phyloP scores from a whole-genome alignment of 495 filamentous ascomycete genomes.

The Aspergillus coremiiformis region DNA sequence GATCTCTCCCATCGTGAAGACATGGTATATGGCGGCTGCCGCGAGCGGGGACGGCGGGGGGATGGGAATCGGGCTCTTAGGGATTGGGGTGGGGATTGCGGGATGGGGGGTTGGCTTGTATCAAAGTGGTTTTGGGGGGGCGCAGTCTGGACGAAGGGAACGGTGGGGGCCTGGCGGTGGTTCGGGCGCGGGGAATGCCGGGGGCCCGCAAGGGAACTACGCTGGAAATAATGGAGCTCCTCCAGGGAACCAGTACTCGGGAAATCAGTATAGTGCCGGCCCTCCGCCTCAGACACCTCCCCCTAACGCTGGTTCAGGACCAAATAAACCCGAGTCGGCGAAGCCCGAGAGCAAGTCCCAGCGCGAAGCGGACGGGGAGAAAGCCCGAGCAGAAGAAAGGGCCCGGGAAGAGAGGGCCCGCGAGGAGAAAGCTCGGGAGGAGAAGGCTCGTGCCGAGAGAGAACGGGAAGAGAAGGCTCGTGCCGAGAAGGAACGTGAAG shows the following conservation, averaged over 20 bases:
- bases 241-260: slow-evolving; percentile 28
- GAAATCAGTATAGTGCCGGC: slow-evolving; percentile 26
- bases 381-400: slow-evolving; percentile 27
- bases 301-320: slow-evolving; percentile 16
- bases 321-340: slow-evolving; percentile 12
- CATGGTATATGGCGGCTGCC: slow-evolving; percentile 59
- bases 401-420: neutral
- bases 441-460: slow-evolving; percentile 25
- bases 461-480: slow-evolving; percentile 1
- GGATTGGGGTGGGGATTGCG: slow-evolving; percentile 61
- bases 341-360: neutral
- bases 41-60: slow-evolving; percentile 54
- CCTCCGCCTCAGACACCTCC: slow-evolving; percentile 10
- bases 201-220: slow-evolving; percentile 16
- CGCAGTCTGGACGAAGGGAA: slow-evolving; percentile 10
- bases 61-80: slow-evolving; percentile 53
- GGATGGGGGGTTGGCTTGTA: slow-evolving; percentile 68
- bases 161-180: too few species aligned
- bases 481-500: slow-evolving; percentile 11
- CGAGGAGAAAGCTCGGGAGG: slow-evolving; percentile 3
- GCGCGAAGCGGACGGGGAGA: neutral
- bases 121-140: slow-evolving; percentile 41
- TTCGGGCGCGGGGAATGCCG: slow-evolving; percentile 10
- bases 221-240: slow-evolving; percentile 21
- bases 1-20: slow-evolving; percentile 59